phyloP scores from a whole-genome alignment of 306 rosid species.

The Betula pendula region DNA sequence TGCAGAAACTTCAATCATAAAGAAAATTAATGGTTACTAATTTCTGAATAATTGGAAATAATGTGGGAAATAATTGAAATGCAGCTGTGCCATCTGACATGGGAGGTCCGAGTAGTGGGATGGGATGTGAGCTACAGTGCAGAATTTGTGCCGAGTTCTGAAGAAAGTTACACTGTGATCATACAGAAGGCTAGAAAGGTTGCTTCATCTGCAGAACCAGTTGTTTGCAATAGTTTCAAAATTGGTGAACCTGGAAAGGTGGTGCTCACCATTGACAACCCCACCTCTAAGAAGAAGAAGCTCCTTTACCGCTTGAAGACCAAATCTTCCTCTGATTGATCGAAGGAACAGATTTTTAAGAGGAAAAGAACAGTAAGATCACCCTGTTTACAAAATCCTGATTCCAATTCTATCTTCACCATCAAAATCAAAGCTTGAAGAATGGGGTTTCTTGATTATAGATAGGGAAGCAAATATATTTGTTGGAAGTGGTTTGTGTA shows the following conservation, averaged over 20 bases:
- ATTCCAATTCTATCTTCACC: conserved; percentile 3
- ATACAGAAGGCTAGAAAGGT: conserved; percentile 65
- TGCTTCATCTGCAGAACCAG: conserved; percentile 46
- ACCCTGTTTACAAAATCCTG: conserved; percentile 13
- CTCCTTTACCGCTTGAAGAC: conserved; percentile 75
- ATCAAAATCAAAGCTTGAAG: conserved; percentile 11
- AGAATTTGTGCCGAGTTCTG: conserved; percentile 66
- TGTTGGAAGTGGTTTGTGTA: conserved; percentile 19
- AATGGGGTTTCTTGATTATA: conserved; percentile 25
- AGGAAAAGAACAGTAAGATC: conserved; percentile 5
- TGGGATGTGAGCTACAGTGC: conserved; percentile 79
- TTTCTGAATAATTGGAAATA: no score
- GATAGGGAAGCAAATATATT: conserved; percentile 16
- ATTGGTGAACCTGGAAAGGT: conserved; percentile 67
- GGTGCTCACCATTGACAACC: conserved; percentile 61
- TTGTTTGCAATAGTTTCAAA: conserved; percentile 48
- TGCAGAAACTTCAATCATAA: no score
- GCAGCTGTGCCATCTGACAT: conserved; percentile 45
- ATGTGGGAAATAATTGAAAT: neutral
- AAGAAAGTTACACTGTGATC: conserved; percentile 64
- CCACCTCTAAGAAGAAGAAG: conserved; percentile 71
- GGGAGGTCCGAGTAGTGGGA: conserved; percentile 76
- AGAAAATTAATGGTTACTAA: no score
- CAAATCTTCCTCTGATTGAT: conserved; percentile 42
- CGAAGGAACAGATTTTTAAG: neutral